phyloP scores from a whole-genome alignment of 805 yeast genomes.

The Spathaspora boniae region DNA sequence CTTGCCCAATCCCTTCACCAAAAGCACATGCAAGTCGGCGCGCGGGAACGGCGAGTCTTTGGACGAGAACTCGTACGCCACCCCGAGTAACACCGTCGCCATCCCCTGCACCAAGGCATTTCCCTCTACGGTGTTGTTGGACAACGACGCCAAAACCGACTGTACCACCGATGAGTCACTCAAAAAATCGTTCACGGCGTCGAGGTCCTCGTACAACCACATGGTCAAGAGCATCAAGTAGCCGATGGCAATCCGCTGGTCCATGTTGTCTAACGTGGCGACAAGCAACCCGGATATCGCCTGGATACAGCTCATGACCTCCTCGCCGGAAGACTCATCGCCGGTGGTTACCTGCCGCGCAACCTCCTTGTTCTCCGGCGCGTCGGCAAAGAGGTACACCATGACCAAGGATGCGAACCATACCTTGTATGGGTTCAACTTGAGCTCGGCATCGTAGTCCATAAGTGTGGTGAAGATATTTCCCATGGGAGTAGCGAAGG shows the following conservation, averaged over 20 bases:
- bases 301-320: constrained; percentile 64
- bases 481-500: constrained; percentile 31
- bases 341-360: constrained; percentile 56
- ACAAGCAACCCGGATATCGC: constrained; percentile 74
- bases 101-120: constrained; percentile 66
- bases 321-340: constrained; percentile 60
- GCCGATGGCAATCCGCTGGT: constrained; percentile 74
- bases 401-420: constrained; percentile 80
- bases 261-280: constrained; percentile 55
- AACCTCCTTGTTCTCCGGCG: constrained; percentile 44
- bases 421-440: constrained; percentile 78
- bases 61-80: constrained; percentile 72
- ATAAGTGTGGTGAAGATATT: constrained; percentile 70
- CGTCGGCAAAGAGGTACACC: constrained; percentile 54
- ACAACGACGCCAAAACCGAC: constrained; percentile 62
- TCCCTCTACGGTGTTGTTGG: constrained; percentile 44
- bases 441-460: constrained; percentile 62
- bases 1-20: constrained; percentile 72
- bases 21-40: constrained; percentile 52
- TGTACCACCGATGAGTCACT: constrained; percentile 63
- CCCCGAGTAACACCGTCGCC: constrained; percentile 67
- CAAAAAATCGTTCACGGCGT: constrained; percentile 73
- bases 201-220: constrained; percentile 76
- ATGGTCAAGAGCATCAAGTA: constrained; percentile 69
- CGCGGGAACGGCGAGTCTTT: constrained; percentile 62